Evolutionary conservation across 2,329 filamentous ascomycete species (phyloP).

Genomic region (Ceratocystis smalleyi): DNA sequence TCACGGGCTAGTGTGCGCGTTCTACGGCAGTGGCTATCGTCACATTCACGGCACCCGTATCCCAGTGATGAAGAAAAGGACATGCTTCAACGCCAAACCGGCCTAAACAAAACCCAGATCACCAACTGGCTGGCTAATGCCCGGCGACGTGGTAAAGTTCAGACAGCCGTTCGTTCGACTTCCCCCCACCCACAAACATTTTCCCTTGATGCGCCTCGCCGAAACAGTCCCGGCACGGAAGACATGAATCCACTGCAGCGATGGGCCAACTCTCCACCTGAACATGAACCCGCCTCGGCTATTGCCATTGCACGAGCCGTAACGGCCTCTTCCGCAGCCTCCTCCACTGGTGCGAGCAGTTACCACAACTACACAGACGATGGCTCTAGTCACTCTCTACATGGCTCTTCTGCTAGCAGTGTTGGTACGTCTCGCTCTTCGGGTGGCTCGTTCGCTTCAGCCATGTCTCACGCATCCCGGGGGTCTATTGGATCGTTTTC

Average conservation of each 20-base stretch:
- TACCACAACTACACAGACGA: conserved; percentile 42
- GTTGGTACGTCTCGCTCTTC: conserved; percentile 46
- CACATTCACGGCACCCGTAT: conserved; percentile 70
- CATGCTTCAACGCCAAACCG: conserved; percentile 59
- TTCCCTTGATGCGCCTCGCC: conserved; percentile 58
- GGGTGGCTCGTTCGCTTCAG: conserved; percentile 41
- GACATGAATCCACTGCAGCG: conserved; percentile 42
- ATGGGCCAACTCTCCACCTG: conserved; percentile 43
- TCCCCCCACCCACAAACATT: conserved; percentile 46
- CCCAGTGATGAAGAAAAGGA: conserved; percentile 79
- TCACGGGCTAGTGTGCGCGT: conserved; percentile 65
- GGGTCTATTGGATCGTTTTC: conserved; percentile 40
- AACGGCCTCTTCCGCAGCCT: conserved; percentile 34
- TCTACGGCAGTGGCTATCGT: conserved; percentile 70
- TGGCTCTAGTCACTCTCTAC: conserved; percentile 41
- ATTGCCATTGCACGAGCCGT: conserved; percentile 43
- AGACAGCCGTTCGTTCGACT: conserved; percentile 43
- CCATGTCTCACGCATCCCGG: conserved; percentile 42
- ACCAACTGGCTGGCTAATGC: conserved; percentile 89
- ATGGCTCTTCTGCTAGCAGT: conserved; percentile 43
- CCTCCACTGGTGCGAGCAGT: conserved; percentile 42
- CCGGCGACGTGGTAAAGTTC: conserved; percentile 64
- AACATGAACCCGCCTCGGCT: conserved; percentile 45
- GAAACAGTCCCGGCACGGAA: conserved; percentile 39
- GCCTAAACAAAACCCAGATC: conserved; percentile 69